Conservation (phyloP, 2,329 filamentous ascomycete species). For the Corinectria fuckeliana region DNA sequence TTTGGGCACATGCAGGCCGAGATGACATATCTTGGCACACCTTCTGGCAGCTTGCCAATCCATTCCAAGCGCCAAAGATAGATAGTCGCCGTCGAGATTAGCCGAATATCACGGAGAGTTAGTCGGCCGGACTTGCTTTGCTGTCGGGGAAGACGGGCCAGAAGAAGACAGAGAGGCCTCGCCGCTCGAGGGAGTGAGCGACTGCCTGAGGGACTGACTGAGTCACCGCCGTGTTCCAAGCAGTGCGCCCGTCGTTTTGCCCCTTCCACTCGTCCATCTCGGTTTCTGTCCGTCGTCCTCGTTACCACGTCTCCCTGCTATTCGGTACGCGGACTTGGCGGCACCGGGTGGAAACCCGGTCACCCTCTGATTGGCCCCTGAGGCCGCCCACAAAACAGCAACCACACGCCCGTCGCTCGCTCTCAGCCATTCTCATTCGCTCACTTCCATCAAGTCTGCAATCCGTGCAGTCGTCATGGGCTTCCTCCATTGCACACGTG, state of each 20-base stretch:
- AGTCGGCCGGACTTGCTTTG: background rate
- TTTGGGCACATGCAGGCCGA: conserved; percentile 26
- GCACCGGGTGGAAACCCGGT: conserved; percentile 32
- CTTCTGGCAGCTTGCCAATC: conserved; percentile 3
- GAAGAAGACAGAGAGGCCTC: background rate
- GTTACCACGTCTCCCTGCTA: background rate
- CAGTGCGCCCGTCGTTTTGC: conserved; percentile 19
- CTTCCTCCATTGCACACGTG: conserved; percentile 6
- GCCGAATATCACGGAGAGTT: background rate
- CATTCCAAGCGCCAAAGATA: no score
- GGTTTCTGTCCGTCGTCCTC: conserved; percentile 1
- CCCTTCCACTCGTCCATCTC: no score
- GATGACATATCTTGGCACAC: conserved; percentile 14
- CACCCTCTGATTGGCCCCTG: conserved; percentile 17
- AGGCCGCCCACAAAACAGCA: conserved; percentile 15
- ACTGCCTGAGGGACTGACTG: no score
- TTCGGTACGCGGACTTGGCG: conserved; percentile 19
- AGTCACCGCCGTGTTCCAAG: background rate
- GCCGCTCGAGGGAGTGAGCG: background rate
- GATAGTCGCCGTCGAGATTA: background rate
- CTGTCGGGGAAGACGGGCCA: background rate
- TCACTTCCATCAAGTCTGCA: conserved; percentile 2
- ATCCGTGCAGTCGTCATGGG: background rate
- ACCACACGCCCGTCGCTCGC: conserved; percentile 5
- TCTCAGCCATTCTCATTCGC: conserved; percentile 1